Conservation (phyloP, 2,329 filamentous ascomycete species). For the Xylaria sp. region DNA sequence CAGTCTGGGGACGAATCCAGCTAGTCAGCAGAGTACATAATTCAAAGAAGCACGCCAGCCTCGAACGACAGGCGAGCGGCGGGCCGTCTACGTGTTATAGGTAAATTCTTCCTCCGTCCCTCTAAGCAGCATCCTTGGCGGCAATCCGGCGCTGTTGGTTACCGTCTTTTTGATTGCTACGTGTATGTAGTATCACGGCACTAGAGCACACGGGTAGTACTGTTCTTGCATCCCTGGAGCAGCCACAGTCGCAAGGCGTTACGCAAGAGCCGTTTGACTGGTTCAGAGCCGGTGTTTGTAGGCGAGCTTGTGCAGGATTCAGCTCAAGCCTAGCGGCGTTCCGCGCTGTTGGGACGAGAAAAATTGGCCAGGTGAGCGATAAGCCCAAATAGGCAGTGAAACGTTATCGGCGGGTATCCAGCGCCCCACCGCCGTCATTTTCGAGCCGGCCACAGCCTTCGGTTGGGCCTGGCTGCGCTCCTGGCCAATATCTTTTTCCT, state of each 20-base stretch:
- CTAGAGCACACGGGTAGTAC: background rate
- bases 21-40: background rate
- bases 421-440: slow-evolving; percentile 7
- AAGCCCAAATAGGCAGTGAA: slow-evolving; percentile 18
- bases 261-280: background rate
- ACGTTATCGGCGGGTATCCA: slow-evolving; percentile 17
- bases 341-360: slow-evolving; percentile 22
- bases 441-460: slow-evolving; percentile 10
- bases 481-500: slow-evolving; percentile 1
- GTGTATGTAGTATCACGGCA: background rate
- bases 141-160: background rate
- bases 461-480: background rate
- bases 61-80: background rate
- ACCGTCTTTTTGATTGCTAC: background rate
- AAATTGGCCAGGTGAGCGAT: slow-evolving; percentile 17
- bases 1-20: no score
- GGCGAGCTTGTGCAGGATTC: slow-evolving; percentile 6
- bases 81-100: background rate
- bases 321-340: slow-evolving; percentile 18
- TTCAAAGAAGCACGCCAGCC: background rate
- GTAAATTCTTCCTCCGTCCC: background rate
- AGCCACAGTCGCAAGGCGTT: background rate
- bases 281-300: background rate
- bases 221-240: background rate
- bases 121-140: background rate